Percentiles rank a stretch among this genome's conserved stretches.
Conservation (phyloP, 2,329 filamentous ascomycete species). For the Apiospora hydei region DNA sequence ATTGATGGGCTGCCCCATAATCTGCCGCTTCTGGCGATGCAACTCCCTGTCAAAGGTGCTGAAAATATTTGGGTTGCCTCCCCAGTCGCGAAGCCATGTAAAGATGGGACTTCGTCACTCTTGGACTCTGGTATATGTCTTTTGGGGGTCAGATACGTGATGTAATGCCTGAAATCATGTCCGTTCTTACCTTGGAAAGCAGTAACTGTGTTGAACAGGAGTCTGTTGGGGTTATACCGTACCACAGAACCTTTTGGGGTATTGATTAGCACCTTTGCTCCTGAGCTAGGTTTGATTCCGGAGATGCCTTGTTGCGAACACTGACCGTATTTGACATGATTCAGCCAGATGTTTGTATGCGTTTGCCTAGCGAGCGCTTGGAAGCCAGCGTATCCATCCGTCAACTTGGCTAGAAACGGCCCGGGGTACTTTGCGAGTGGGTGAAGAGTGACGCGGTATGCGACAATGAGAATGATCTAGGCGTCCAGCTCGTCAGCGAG, state of each 20-base stretch:
- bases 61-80: not conserved
- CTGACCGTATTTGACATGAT: not conserved
- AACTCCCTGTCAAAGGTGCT: not conserved
- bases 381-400: constrained; percentile 4
- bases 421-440: constrained; percentile 22
- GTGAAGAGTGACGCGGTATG: constrained; percentile 8
- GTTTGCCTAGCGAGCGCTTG: not conserved
- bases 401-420: constrained; percentile 14
- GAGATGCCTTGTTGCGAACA: not conserved
- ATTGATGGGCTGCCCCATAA: not conserved
- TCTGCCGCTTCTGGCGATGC: not conserved
- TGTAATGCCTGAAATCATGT: not conserved
- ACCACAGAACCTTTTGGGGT: not conserved
- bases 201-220: not conserved
- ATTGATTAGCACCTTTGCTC: not conserved
- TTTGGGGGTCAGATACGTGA: not conserved
- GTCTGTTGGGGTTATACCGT: not conserved
- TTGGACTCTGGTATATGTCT: not conserved
- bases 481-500: no score
- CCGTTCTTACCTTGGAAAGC: not conserved
- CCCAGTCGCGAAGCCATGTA: not conserved
- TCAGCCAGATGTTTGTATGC: constrained; percentile 8
- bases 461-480: not conserved
- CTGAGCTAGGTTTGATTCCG: no score
- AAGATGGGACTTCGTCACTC: not conserved